Evolutionary conservation across 495 filamentous ascomycete species (phyloP), one percentile per base, ranked within the genome.

Genomic region (Neurospora tetraspora): DNA sequence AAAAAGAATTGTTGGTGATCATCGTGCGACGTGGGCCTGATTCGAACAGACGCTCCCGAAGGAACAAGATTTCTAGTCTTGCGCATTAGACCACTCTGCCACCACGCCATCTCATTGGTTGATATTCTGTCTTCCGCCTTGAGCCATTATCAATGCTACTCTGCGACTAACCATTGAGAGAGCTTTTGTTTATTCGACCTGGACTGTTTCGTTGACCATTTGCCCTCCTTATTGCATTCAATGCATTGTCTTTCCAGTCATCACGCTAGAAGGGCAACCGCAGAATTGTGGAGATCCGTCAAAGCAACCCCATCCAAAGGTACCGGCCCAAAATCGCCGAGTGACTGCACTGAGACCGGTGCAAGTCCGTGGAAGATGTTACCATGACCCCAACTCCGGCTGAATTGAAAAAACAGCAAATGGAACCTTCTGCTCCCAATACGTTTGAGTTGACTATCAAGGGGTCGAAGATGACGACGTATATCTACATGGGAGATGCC

Each of bases 211-310:
- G 0, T 20, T 20, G 18, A 20, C n/a, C n/a, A 10, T 18, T 20
- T 47, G 0, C n/a, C 10, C 9, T n/a, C 0, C 2, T n/a, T 1
- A 5, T 11, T 20, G 3, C 43, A n/a, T 20, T 5, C 6, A 45
- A 18, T 45, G 42, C 0, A n/a, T 20, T 16, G 14, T 40, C 14
- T 16, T 16, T 39, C 10, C 39, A 39, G 12, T 39, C 9, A 10
- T 3, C 8, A 38, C 0, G 11, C 0, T 43, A 43, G 7, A 43
- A n/a, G 1, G 2, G 3, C 18, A 47, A 0, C 8, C n/a, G 0
- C 0, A 53, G 1, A 53, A 23, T 2, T 23, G 9, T 23, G 45
- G 45, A 6, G 45, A 0, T 23, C 10, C 1, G 9, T 53, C 20
- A 23, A 11, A 23, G 3, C 42, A 2, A 53, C 9, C 45, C 0